Conservation (phyloP, 2,329 filamentous ascomycete species). For the Colletotrichum liaoningense region DNA sequence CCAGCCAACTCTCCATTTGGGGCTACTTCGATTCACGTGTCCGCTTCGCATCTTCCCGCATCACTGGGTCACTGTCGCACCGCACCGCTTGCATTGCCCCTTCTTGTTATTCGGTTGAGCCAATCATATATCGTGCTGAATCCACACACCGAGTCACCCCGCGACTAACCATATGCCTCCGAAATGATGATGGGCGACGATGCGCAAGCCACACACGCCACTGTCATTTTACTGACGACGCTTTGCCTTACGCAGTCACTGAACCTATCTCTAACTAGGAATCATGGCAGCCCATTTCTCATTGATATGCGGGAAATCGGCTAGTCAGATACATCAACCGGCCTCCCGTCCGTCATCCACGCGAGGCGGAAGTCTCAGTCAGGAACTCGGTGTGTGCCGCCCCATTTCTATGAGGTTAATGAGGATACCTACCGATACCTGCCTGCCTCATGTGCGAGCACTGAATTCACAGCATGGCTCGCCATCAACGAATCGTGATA, state of each 20-base stretch:
- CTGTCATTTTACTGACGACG: constrained; percentile 15
- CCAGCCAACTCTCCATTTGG: not conserved
- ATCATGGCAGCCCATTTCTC: not conserved
- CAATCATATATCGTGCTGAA: constrained; percentile 3
- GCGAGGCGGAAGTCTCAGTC: constrained; percentile 10
- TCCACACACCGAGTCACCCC: constrained; percentile 4
- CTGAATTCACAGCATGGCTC: constrained; percentile 4
- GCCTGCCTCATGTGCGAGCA: not conserved
- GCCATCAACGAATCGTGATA: not conserved
- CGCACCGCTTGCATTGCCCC: not conserved
- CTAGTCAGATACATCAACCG: not conserved
- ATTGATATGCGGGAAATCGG: not conserved
- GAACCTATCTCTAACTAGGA: too few relatives aligned
- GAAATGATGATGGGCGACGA: constrained; percentile 21
- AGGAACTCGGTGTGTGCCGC: not conserved
- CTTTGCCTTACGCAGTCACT: not conserved
- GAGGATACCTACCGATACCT: not conserved
- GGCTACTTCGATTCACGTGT: not conserved
- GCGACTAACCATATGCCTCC: constrained; percentile 15
- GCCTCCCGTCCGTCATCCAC: constrained; percentile 15
- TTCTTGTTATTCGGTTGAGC: not conserved
- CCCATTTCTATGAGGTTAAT: not conserved
- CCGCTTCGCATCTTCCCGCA: constrained; percentile 16
- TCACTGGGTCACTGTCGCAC: not conserved
- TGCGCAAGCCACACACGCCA: constrained; percentile 34